A percentile compares a stretch with the other conserved stretches of the same genome.
Conservation (phyloP, 805 yeast genomes). For the Candida silvicultrix region DNA sequence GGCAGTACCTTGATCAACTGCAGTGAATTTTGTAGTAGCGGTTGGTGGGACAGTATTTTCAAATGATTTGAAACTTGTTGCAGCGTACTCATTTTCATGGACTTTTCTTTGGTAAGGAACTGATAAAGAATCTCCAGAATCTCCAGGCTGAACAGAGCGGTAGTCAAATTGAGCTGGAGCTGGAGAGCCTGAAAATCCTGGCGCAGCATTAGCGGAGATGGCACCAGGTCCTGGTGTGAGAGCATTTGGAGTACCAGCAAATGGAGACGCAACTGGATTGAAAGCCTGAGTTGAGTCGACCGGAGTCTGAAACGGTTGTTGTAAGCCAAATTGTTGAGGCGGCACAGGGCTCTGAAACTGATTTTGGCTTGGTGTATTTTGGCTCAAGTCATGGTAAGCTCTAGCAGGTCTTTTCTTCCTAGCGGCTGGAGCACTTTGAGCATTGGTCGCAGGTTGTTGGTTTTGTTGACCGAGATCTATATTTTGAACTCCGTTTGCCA, state of each 20-base stretch:
- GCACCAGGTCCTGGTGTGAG: background rate
- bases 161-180: background rate
- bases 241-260: background rate
- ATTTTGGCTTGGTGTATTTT: background rate
- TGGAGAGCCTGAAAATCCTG: background rate
- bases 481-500: slow-evolving; percentile 4
- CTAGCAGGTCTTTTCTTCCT: slow-evolving; percentile 18
- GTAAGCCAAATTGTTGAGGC: slow-evolving; percentile 1
- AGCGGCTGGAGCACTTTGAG: slow-evolving; percentile 7
- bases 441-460: slow-evolving; percentile 1
- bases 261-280: background rate
- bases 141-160: background rate
- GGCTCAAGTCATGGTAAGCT: slow-evolving; percentile 15
- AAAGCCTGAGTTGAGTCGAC: background rate
- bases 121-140: slow-evolving; percentile 9
- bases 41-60: slow-evolving; percentile 79
- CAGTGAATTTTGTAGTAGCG: slow-evolving; percentile 56
- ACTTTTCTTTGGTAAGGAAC: slow-evolving; percentile 13
- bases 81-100: slow-evolving; percentile 14
- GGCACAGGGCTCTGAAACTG: slow-evolving; percentile 3
- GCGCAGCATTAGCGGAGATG: too few species aligned
- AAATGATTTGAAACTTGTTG: slow-evolving; percentile 58
- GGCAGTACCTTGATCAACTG: slow-evolving; percentile 79
- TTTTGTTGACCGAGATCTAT: slow-evolving; percentile 1
- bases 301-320: background rate